phyloP scores from a whole-genome alignment of 805 yeast species.

The Yamadazyma phyllophila region DNA sequence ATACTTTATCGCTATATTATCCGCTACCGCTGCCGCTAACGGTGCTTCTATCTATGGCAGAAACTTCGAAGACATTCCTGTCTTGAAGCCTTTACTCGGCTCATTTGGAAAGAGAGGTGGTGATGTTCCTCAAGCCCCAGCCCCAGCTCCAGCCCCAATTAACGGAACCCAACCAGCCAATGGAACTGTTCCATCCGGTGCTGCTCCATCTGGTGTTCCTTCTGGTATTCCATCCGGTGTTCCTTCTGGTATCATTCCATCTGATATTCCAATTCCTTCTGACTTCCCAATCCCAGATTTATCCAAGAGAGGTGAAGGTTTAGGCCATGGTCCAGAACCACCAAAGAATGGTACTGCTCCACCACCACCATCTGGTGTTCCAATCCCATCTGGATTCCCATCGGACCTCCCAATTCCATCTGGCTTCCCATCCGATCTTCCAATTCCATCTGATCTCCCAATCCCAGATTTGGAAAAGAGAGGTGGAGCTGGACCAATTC shows the following conservation, averaged over 20 bases:
- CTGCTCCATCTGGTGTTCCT: not conserved
- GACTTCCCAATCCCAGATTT: not conserved
- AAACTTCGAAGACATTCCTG: constrained; percentile 1
- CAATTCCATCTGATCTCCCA: not conserved
- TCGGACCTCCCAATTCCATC: not conserved
- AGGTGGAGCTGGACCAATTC: not conserved
- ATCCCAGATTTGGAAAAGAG: not conserved
- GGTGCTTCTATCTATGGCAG: constrained; percentile 9
- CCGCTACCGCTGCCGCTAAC: constrained; percentile 1
- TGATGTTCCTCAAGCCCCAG: not conserved
- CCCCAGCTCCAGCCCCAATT: not conserved
- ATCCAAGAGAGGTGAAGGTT: too few relatives aligned
- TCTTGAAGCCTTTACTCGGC: constrained; percentile 4
- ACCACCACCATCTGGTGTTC: too few relatives aligned
- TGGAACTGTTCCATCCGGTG: not conserved
- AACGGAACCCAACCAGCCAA: not conserved
- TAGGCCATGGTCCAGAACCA: not conserved
- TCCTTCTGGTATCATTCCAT: not conserved
- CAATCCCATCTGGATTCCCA: not conserved
- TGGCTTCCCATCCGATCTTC: not conserved
- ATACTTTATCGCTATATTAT: constrained; percentile 3
- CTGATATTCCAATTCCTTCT: not conserved
- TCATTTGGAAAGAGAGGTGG: constrained; percentile 1
- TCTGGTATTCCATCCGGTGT: not conserved
- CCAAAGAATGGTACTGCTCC: too few relatives aligned